Evolutionary conservation across 495 filamentous ascomycete species (phyloP).

Genomic region (Neurospora sp.): DNA sequence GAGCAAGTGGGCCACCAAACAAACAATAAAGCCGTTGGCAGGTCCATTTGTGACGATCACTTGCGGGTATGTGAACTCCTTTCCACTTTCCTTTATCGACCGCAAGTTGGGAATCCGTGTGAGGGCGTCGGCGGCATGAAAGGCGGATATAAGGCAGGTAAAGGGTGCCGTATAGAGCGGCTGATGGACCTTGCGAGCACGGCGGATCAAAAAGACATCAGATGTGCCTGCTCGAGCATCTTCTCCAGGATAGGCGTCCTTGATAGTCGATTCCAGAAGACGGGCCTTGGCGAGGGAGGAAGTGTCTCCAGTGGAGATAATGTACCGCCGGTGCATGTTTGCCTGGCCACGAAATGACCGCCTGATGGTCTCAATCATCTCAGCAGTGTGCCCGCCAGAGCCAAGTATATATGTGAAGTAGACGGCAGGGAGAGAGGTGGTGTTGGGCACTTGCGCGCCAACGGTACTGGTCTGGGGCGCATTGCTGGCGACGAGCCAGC

Average conservation of each 20-base stretch:
- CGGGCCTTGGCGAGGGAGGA: conserved; percentile 43
- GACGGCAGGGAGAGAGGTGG: conserved; percentile 28
- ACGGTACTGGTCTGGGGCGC: background rate
- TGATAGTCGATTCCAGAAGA: conserved; percentile 26
- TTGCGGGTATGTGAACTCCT: conserved; percentile 29
- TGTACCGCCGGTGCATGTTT: conserved; percentile 67
- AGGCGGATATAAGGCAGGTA: conserved; percentile 38
- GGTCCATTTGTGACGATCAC: conserved; percentile 84
- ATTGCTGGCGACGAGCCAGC: background rate
- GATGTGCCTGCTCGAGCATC: conserved; percentile 29
- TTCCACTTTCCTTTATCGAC: conserved; percentile 25
- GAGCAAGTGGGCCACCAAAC: conserved; percentile 56
- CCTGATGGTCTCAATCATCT: conserved; percentile 76
- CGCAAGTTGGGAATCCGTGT: conserved; percentile 15
- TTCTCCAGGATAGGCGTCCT: conserved; percentile 6
- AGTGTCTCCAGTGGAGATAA: conserved; percentile 65
- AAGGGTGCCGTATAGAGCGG: conserved; percentile 55
- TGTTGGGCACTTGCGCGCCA: conserved; percentile 7
- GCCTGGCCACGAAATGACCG: conserved; percentile 29
- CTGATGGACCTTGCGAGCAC: conserved; percentile 72
- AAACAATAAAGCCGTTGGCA: conserved; percentile 71
- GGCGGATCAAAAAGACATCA: conserved; percentile 51
- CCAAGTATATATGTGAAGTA: conserved; percentile 80
- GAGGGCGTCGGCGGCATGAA: conserved; percentile 43
- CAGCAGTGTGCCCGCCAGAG: conserved; percentile 86